Evolutionary conservation across 768 basidiomycete genomes (phyloP).

Genomic region (Amanita rimosa): DNA sequence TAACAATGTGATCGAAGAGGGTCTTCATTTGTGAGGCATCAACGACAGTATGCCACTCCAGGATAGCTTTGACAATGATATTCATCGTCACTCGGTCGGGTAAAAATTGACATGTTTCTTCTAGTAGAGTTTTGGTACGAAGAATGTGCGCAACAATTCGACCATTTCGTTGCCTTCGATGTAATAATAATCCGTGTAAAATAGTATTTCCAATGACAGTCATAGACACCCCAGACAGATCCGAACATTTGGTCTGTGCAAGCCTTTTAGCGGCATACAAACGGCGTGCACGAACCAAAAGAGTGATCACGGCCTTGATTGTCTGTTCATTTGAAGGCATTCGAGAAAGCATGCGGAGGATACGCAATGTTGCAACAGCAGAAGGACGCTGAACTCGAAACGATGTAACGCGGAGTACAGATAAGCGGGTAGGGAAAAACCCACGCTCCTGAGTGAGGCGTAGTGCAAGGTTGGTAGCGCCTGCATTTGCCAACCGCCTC

Average conservation of each 20-base stretch:
- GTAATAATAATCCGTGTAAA: slow-evolving; percentile 30
- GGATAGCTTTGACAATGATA: slow-evolving; percentile 48
- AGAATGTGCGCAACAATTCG: slow-evolving; percentile 34
- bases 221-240: slow-evolving; percentile 18
- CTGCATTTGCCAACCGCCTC: slow-evolving; percentile 17
- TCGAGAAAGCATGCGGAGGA: slow-evolving; percentile 15
- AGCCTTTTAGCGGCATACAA: slow-evolving; percentile 32
- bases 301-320: slow-evolving; percentile 21
- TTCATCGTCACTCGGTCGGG: slow-evolving; percentile 66
- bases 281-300: slow-evolving; percentile 31
- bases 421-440: slow-evolving; percentile 11
- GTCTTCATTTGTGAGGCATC: slow-evolving; percentile 30
- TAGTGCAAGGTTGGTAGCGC: slow-evolving; percentile 19
- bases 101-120: slow-evolving; percentile 32
- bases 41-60: slow-evolving; percentile 38
- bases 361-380: slow-evolving; percentile 9
- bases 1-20: slow-evolving; percentile 56
- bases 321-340: slow-evolving; percentile 15
- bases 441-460: slow-evolving; percentile 8
- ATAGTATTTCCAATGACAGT: slow-evolving; percentile 48
- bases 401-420: slow-evolving; percentile 13
- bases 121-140: slow-evolving; percentile 29
- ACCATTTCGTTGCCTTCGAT: slow-evolving; percentile 24
- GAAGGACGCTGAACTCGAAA: slow-evolving; percentile 15
- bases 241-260: slow-evolving; percentile 17